Evolutionary conservation across 768 basidiomycete species (phyloP).

Genomic region (Dacryopinax primogenitus): DNA sequence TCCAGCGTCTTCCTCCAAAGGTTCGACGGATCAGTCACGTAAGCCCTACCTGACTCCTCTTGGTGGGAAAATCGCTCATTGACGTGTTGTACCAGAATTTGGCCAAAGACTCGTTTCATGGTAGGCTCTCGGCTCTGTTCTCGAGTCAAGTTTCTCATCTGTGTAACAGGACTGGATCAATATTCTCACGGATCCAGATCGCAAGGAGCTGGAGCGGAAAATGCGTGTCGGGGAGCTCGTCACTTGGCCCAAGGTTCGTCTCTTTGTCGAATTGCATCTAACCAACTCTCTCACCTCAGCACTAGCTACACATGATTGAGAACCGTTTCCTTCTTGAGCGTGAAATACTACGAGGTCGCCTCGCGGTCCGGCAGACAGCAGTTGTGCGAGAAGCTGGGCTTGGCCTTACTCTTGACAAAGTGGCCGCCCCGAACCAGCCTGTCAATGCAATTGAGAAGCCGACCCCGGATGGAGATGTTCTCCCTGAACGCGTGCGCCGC

Average conservation of each 20-base stretch:
- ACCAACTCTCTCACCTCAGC: neutral
- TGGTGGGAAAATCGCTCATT: constrained; percentile 24
- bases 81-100: constrained; percentile 40
- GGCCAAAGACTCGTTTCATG: constrained; percentile 69
- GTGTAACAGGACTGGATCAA: constrained; percentile 65
- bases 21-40: constrained; percentile 82
- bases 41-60: constrained; percentile 27
- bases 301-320: constrained; percentile 81
- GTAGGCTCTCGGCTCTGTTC: constrained; percentile 30
- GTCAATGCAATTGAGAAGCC: neutral
- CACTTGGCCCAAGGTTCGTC: constrained; percentile 85
- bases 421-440: neutral
- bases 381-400: neutral
- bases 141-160: constrained; percentile 9
- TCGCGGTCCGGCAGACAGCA: constrained; percentile 41
- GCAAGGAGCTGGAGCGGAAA: constrained; percentile 70
- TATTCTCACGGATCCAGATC: constrained; percentile 74
- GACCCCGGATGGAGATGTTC: neutral
- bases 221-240: constrained; percentile 74
- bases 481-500: neutral
- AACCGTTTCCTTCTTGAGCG: constrained; percentile 79
- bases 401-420: neutral
- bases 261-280: constrained; percentile 10
- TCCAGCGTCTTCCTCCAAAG: constrained; percentile 90
- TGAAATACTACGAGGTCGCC: constrained; percentile 67